phyloP scores from a whole-genome alignment of 257 asterid species.

The Voacanga thouarsii region DNA sequence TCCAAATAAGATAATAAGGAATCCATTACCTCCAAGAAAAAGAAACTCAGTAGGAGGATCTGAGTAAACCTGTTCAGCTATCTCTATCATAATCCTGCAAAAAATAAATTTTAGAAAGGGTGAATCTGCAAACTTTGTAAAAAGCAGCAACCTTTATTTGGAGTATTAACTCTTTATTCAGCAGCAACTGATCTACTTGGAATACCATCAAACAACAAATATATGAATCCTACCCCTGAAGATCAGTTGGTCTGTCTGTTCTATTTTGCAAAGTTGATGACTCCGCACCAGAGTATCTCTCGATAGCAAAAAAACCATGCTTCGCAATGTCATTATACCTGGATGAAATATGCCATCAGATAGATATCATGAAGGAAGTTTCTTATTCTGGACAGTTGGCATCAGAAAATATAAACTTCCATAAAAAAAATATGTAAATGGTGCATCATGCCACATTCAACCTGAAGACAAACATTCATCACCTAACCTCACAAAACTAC shows the following conservation, averaged over 20 bases:
- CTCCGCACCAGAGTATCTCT: slow-evolving; percentile 36
- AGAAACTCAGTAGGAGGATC: slow-evolving; percentile 78
- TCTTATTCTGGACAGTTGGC: slow-evolving; percentile 7
- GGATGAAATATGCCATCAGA: slow-evolving; percentile 19
- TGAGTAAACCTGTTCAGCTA: slow-evolving; percentile 90
- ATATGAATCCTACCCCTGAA: slow-evolving; percentile 58
- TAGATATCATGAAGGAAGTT: slow-evolving; percentile 16
- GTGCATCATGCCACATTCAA: not conserved
- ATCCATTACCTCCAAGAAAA: slow-evolving; percentile 71
- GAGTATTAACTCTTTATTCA: slow-evolving; percentile 8
- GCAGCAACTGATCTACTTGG: slow-evolving; percentile 5
- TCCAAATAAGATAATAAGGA: slow-evolving; percentile 8
- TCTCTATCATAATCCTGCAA: slow-evolving; percentile 69
- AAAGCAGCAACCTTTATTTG: slow-evolving; percentile 9
- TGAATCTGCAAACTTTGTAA: slow-evolving; percentile 14
- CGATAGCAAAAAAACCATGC: slow-evolving; percentile 70
- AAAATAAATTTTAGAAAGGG: slow-evolving; percentile 9
- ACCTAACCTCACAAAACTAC: not conserved
- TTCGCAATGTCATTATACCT: slow-evolving; percentile 95
- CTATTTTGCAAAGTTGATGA: slow-evolving; percentile 26
- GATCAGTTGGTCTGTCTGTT: slow-evolving; percentile 51
- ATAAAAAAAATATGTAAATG: not conserved
- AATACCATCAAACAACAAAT: slow-evolving; percentile 15
- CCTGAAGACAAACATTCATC: not conserved
- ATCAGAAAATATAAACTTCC: not conserved